Evolutionary conservation across 768 basidiomycete genomes (phyloP).

Genomic region (Krasilnikovozyma curviuscula): DNA sequence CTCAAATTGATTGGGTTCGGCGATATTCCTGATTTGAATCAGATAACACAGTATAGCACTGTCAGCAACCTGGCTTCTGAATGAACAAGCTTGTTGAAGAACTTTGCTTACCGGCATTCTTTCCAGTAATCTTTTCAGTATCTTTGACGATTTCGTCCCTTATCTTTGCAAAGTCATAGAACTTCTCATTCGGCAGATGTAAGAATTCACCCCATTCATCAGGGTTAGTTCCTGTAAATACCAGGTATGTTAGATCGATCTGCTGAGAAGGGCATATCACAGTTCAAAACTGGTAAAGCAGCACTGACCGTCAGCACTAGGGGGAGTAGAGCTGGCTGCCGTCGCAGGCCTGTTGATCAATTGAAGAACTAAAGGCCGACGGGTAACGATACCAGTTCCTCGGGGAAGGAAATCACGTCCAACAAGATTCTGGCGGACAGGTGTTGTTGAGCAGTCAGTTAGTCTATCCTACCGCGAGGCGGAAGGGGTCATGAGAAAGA

Average conservation of each 20-base stretch:
- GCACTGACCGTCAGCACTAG: background rate
- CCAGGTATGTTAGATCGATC: no score
- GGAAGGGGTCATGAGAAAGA: background rate
- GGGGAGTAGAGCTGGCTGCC: background rate
- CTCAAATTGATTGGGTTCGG: constrained; percentile 93
- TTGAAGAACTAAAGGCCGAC: constrained; percentile 89
- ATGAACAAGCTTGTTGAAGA: background rate
- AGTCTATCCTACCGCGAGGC: background rate
- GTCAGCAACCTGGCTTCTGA: background rate
- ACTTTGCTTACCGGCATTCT: constrained; percentile 47
- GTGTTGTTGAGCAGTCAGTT: background rate
- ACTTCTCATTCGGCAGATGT: constrained; percentile 83
- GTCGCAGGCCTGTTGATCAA: constrained; percentile 59
- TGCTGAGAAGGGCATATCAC: no score
- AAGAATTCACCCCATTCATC: constrained; percentile 99
- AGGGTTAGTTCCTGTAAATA: no score
- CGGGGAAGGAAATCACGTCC: constrained; percentile 96
- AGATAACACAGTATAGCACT: background rate
- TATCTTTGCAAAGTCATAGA: constrained; percentile 93
- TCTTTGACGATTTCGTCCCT: constrained; percentile 88
- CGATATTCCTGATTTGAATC: constrained; percentile 53
- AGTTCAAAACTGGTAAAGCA: constrained; percentile 31
- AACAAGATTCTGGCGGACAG: constrained; percentile 79
- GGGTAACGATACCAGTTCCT: constrained; percentile 95
- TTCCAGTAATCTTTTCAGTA: constrained; percentile 95